Evolutionary conservation across 306 rosid genomes (phyloP), one percentile per base, ranked within the genome.

Genomic region (Ammopiptanthus mongolicus): DNA sequence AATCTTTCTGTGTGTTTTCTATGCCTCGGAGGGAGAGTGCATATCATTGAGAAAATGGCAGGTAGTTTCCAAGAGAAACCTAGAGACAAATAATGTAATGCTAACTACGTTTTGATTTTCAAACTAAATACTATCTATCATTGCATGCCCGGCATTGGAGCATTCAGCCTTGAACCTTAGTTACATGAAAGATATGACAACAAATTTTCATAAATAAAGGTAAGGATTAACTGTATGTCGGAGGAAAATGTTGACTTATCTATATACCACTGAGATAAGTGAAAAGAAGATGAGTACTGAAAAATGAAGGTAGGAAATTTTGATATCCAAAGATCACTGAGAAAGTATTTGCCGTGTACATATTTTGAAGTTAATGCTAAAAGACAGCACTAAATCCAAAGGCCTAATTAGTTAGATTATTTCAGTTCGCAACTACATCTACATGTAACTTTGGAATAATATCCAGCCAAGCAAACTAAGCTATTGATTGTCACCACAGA

Each of bases 111-210:
- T 22, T 47, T 46, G 73, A 48, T 58, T 69, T 47, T 36, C 12
- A 17, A 58, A 68, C 52, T 68, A 67, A 52, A 69, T 17, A 10
- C 17, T 67, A 29, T 65, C 65, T 47, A 60, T 34, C 65, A 37
- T 69, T 78, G 72, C 46, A 61, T 48, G 72, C 61, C 52, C 39
- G 71, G 51, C 66, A 72, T 64, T 63, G 62, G 51, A 78, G 72
- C 23, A 59, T 70, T 72, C 78, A 33, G 42, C 78, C 74, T 52
- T 53, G 33, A 61, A 72, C 46, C 55, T 52, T 29, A 29, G 68
- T 64, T 64, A 79, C 3, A 7, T 39, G 25, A 69, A 71, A 41
- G 61, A 64, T 2, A 52, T 71, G 74, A 31, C 52, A 8, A 57
- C 73, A 71, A 31, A 63, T 42, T 51, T 69, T 69, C 76, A 69